Evolutionary conservation across 768 basidiomycete species (phyloP).

Genomic region (Mycena galopus): DNA sequence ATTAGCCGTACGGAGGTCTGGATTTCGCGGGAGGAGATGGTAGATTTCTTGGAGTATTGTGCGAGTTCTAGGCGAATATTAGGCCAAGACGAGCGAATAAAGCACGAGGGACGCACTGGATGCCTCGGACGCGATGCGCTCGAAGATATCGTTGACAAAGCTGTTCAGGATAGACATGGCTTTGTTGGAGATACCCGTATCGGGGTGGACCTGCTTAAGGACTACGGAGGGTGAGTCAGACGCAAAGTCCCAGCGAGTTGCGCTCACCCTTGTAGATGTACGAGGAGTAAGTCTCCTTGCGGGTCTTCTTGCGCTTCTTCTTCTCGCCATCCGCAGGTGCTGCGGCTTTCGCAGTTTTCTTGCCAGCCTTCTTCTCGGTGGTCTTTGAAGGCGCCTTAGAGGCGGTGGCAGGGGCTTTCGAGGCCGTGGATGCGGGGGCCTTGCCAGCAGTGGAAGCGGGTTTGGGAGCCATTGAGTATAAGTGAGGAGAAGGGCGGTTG

Average conservation of each 20-base stretch:
- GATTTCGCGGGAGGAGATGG: conserved; percentile 98
- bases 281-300: conserved; percentile 94
- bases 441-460: conserved; percentile 89
- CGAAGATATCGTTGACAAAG: conserved; percentile 96
- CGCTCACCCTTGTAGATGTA: conserved; percentile 90
- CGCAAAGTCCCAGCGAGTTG: not conserved
- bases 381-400: conserved; percentile 35
- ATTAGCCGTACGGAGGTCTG: conserved; percentile 97
- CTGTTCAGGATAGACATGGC: conserved; percentile 98
- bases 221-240: conserved; percentile 59
- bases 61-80: conserved; percentile 78
- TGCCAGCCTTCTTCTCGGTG: conserved; percentile 70
- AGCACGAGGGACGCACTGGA: conserved; percentile 69
- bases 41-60: conserved; percentile 97
- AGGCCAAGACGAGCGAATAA: not conserved
- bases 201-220: conserved; percentile 97
- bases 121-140: conserved; percentile 91
- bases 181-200: conserved; percentile 99
- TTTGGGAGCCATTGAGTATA: conserved; percentile 69
- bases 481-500: conserved; percentile 33
- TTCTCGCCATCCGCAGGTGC: conserved; percentile 79
- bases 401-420: conserved; percentile 81
- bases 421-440: conserved; percentile 77
- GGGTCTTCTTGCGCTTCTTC: conserved; percentile 88
- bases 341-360: conserved; percentile 81